Base-by-base conservation (phyloP, 495 filamentous ascomycete species). In the Xylaria bambusicola region DNA sequence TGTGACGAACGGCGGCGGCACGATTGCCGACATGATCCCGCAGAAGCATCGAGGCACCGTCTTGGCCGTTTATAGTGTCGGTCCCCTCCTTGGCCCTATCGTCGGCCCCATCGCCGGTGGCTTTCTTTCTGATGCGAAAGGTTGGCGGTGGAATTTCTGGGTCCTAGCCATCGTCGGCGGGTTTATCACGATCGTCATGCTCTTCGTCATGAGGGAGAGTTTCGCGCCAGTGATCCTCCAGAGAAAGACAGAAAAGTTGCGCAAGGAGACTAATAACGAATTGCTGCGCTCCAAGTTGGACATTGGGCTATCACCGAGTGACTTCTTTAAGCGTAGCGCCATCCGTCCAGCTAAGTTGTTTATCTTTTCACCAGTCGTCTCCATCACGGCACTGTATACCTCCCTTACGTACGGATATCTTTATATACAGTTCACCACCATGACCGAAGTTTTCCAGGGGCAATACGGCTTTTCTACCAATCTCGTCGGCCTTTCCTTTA, bases 391-490 rank as follows among this genome's bases (percentile, higher is more conserved):
- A 9, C 64, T 90, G 2, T 92, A 91, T 69, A 84, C 90, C 76
- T 80, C 87, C 21, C 83, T 91, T 52, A 78, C 86, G 8, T 92
- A 92, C 68, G 86, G 87, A 15, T 87, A 88, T 38, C 71, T 92
- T 5, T 92, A 92, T 67, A 81, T 92, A 60, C 80, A 91, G 57
- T 88, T 89, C 71, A 86, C 84, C 31, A 86, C 84, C 15, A 83
- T 87, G 67, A 83, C 86, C 1, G 67, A 76, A 26, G 84, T 88
- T 18, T 88, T 84, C 62, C 66, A 74, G 24, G 60, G 69, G 21
- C 74, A 79, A 1, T 87, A 88, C 64, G 61, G 65, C 62, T 81
- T 88, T 75, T 81, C 77, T 6, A 74, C 80, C 6, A 80, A 83
- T 6, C 75, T 77, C 7, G 85, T 84, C 10, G 88, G 87, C 0